A percentile compares a stretch with the other conserved stretches of the same genome.
These are phyloP conservation scores for Pythium coloratum DNA, from an alignment of 352 stramenopile species.

Conservation along the genomic window DNA sequence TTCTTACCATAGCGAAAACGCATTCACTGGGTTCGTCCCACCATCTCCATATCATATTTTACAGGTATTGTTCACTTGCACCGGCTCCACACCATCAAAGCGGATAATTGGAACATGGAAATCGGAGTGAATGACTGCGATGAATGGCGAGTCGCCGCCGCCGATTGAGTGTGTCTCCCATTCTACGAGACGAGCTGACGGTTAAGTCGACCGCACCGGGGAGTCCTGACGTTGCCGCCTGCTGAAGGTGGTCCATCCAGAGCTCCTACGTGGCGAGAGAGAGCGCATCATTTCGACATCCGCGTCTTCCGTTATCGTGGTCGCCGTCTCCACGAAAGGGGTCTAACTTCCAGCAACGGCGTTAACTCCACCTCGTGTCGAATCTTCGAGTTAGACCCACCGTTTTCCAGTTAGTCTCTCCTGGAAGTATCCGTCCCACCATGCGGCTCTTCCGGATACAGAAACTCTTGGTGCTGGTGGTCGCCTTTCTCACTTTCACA, in stretches of 20 bases:
- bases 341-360: no score
- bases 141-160: background rate
- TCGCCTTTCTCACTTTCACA: background rate
- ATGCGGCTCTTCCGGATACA: constrained; percentile 2
- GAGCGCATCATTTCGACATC: no score
- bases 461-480: background rate
- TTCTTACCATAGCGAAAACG: background rate
- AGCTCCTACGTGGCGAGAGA: no score
- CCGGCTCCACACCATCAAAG: background rate
- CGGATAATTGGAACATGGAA: background rate
- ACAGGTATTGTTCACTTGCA: background rate
- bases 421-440: background rate
- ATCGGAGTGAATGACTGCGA: background rate
- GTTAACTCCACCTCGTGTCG: no score
- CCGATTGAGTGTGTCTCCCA: background rate
- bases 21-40: background rate
- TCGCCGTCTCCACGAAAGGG: no score
- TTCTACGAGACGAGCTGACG: background rate
- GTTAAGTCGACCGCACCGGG: background rate
- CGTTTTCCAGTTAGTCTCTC: constrained; percentile 15
- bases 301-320: no score
- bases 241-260: no score
- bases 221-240: no score
- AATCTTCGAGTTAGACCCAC: constrained; percentile 7
- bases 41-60: background rate